Conservation (phyloP, 2,329 filamentous ascomycete genomes). For the Pestalotiopsis sp. region DNA sequence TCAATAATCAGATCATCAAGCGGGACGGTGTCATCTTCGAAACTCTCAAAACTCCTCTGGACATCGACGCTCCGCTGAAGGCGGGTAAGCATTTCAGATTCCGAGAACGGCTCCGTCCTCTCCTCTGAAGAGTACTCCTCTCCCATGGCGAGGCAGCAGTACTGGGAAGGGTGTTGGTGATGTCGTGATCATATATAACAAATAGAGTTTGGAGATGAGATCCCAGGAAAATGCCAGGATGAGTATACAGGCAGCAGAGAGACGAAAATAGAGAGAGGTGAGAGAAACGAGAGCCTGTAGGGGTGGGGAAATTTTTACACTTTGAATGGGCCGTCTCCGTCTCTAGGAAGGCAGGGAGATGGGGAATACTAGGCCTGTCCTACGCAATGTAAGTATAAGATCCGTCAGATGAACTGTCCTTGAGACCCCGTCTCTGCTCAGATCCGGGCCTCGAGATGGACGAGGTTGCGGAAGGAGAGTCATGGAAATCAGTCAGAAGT, state of each 20-base stretch:
- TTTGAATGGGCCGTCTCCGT: slow-evolving; percentile 19
- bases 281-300: not conserved
- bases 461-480: slow-evolving; percentile 22
- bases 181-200: not conserved
- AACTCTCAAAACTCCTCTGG: slow-evolving; percentile 41
- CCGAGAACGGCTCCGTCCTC: slow-evolving; percentile 61
- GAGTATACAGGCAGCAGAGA: not conserved
- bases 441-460: slow-evolving; percentile 12
- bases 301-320: slow-evolving; percentile 14
- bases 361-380: not conserved
- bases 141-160: slow-evolving; percentile 40
- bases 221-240: not conserved
- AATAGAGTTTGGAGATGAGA: not conserved
- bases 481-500: slow-evolving; percentile 32
- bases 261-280: slow-evolving; percentile 14
- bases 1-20: slow-evolving; percentile 55
- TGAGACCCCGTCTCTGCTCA: slow-evolving; percentile 21
- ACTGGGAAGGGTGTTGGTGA: not conserved
- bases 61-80: slow-evolving; percentile 46
- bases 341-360: not conserved
- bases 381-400: slow-evolving; percentile 11
- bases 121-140: slow-evolving; percentile 50
- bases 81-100: slow-evolving; percentile 56
- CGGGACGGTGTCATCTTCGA: slow-evolving; percentile 47
- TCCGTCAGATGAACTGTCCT: slow-evolving; percentile 34